Evolutionary conservation across 169 alveolate genomes (phyloP).

Genomic region (Plasmodium ovale): DNA sequence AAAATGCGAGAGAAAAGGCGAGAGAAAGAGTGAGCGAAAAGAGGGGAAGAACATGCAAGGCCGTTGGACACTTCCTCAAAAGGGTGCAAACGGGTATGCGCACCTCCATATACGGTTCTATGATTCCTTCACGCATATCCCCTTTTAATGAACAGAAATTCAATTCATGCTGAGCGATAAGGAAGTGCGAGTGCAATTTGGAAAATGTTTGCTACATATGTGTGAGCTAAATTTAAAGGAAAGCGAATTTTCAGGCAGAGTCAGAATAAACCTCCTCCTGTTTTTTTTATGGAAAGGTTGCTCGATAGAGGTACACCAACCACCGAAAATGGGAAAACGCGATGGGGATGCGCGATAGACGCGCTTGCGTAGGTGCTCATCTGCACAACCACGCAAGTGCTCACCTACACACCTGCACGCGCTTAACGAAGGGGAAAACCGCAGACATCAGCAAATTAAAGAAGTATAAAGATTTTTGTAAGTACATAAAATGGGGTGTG

Average conservation of each 20-base stretch:
- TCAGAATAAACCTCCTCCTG: slow-evolving; percentile 34
- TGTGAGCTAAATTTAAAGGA: slow-evolving; percentile 61
- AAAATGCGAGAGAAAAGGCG: neutral
- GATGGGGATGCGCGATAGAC: neutral
- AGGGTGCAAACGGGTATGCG: no score
- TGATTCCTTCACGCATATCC: no score
- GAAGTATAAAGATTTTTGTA: slow-evolving; percentile 56
- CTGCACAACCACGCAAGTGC: neutral
- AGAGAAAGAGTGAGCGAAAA: neutral
- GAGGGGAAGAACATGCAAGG: no score
- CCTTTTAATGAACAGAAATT: slow-evolving; percentile 5
- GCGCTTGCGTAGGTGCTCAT: neutral
- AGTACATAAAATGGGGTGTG: slow-evolving; percentile 50
- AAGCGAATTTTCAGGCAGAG: slow-evolving; percentile 13
- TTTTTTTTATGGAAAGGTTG: slow-evolving; percentile 42
- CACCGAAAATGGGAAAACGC: neutral
- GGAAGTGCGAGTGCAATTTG: slow-evolving; percentile 51
- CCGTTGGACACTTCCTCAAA: no score
- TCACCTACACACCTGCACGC: neutral
- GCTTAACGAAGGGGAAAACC: slow-evolving; percentile 34
- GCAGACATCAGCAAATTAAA: slow-evolving; percentile 52
- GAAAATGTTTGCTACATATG: slow-evolving; percentile 32
- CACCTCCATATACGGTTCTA: no score
- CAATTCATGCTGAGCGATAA: slow-evolving; percentile 55
- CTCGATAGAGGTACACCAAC: slow-evolving; percentile 31